Conservation (phyloP, 371 early-diverging fungal species). For the Mucor irregularis region DNA sequence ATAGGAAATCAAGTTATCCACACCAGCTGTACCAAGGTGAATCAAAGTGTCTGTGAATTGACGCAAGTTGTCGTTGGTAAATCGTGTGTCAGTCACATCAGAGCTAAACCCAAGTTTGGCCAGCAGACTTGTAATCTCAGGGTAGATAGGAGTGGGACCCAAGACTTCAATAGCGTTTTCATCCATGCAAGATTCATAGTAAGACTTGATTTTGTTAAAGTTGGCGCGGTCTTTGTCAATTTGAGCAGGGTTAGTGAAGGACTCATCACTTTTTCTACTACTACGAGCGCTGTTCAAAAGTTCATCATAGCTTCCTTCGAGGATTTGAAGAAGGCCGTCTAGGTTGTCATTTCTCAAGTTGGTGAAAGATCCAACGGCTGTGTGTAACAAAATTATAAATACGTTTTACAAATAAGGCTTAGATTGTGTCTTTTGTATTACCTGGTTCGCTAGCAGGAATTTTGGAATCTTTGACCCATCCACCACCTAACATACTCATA, state of each 20-base stretch:
- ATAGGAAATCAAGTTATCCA: constrained; percentile 30
- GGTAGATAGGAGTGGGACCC: constrained; percentile 52
- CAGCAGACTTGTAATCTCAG: constrained; percentile 1
- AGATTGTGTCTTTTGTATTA: constrained; percentile 9
- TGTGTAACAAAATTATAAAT: not conserved
- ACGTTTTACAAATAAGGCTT: too few species aligned
- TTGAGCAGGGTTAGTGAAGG: not conserved
- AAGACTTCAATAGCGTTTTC: constrained; percentile 35
- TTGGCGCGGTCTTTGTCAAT: constrained; percentile 32
- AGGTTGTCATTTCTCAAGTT: constrained; percentile 35
- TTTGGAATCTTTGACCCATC: constrained; percentile 34
- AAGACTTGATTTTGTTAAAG: constrained; percentile 45
- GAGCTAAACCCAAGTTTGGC: not conserved
- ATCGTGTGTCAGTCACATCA: not conserved
- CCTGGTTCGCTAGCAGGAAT: constrained; percentile 49
- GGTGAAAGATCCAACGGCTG: constrained; percentile 33
- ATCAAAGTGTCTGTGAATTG: constrained; percentile 12
- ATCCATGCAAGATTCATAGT: constrained; percentile 59
- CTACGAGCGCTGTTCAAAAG: not conserved
- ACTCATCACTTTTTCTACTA: not conserved
- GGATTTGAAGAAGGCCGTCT: constrained; percentile 20
- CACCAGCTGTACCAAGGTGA: constrained; percentile 4
- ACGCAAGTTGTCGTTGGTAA: not conserved
- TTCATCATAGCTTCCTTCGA: constrained; percentile 28
- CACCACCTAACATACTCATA: constrained; percentile 40